Percentiles rank a stretch among this genome's conserved stretches.
These are phyloP conservation scores for Hanseniaspora occidentalis DNA, from an alignment of 805 yeast species.

Conservation along the genomic window DNA sequence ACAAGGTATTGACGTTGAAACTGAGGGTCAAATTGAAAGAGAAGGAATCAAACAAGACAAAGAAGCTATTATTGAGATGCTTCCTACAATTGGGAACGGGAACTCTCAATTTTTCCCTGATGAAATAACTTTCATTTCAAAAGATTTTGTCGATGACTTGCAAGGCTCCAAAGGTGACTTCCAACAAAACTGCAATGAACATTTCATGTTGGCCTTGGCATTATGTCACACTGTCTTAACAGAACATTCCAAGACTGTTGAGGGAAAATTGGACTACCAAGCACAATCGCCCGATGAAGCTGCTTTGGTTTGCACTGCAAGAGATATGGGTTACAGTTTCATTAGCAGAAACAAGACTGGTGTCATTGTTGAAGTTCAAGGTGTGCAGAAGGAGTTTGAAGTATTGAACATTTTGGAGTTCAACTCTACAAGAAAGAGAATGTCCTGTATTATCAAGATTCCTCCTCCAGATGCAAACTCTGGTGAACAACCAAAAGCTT, in stretches of 20 bases:
- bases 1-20: slow-evolving; percentile 63
- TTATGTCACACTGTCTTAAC: slow-evolving; percentile 69
- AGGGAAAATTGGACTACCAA: slow-evolving; percentile 42
- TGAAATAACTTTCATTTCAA: slow-evolving; percentile 59
- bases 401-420: slow-evolving; percentile 61
- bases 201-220: slow-evolving; percentile 65
- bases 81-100: slow-evolving; percentile 25
- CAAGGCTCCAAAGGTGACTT: slow-evolving; percentile 29
- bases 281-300: slow-evolving; percentile 87
- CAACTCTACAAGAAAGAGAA: slow-evolving; percentile 76
- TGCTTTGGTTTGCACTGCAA: slow-evolving; percentile 70
- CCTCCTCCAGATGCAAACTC: slow-evolving; percentile 34
- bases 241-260: slow-evolving; percentile 50
- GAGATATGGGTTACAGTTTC: slow-evolving; percentile 64
- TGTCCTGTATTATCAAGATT: slow-evolving; percentile 69
- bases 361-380: slow-evolving; percentile 53
- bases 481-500: slow-evolving; percentile 44
- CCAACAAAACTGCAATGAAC: slow-evolving; percentile 52
- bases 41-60: slow-evolving; percentile 45
- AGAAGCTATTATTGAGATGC: slow-evolving; percentile 40
- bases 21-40: slow-evolving; percentile 40
- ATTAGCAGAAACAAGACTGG: slow-evolving; percentile 57
- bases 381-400: slow-evolving; percentile 57
- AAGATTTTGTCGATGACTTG: slow-evolving; percentile 51
- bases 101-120: slow-evolving; percentile 36